These are phyloP conservation scores for Daldinia loculata DNA, from an alignment of 495 filamentous ascomycete genomes.

Conservation along the genomic window DNA sequence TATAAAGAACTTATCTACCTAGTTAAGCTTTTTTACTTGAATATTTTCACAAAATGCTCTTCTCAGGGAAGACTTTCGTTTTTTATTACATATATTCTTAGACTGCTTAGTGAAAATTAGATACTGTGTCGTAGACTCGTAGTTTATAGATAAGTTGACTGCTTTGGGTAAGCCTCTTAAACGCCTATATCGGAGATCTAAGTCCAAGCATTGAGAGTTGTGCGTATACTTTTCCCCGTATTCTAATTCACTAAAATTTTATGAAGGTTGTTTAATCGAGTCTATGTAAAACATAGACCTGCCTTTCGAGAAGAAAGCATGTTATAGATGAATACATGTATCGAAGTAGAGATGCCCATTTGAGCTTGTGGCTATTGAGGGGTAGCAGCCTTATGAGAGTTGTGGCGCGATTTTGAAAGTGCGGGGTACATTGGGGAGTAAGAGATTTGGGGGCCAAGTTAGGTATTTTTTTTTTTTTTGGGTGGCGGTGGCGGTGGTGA, in stretches of 20 bases:
- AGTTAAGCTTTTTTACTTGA: background rate
- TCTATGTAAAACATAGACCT: background rate
- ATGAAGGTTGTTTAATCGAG: background rate
- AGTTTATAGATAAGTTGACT: background rate
- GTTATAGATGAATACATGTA: background rate
- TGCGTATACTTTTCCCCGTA: too few species aligned
- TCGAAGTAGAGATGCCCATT: background rate
- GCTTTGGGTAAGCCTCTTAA: background rate
- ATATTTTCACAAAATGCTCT: background rate
- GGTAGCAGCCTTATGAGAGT: background rate
- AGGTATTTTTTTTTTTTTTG: too few species aligned
- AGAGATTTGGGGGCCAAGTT: conserved; percentile 1
- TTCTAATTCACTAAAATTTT: too few species aligned
- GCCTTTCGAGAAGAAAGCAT: background rate
- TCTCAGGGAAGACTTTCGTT: background rate
- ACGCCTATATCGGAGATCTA: background rate
- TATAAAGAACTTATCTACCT: background rate
- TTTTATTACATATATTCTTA: background rate
- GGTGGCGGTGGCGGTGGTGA: conserved; percentile 2
- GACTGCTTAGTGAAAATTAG: background rate
- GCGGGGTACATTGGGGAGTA: conserved; percentile 1
- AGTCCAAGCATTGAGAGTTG: background rate
- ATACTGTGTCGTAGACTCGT: background rate
- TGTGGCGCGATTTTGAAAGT: background rate
- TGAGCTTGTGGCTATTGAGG: background rate